phyloP scores from a whole-genome alignment of 805 yeast genomes.

The Dipodascus albidus region DNA sequence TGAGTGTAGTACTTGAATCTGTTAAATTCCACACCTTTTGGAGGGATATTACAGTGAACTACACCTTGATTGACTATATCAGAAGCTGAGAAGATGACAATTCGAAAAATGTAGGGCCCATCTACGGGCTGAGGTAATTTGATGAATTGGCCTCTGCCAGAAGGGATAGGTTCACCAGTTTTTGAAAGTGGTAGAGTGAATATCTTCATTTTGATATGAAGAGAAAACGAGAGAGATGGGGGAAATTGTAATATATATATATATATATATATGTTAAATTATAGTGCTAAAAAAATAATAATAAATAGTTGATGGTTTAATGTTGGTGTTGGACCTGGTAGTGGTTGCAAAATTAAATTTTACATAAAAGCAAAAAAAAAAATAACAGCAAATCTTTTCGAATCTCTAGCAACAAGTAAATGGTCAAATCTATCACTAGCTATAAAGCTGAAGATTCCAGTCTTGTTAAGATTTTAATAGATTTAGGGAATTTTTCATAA shows the following conservation, averaged over 20 bases:
- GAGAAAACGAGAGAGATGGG: not conserved
- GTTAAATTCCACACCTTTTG: slow-evolving; percentile 34
- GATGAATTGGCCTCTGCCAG: slow-evolving; percentile 27
- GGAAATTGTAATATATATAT: not conserved
- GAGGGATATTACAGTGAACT: slow-evolving; percentile 66
- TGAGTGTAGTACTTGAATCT: slow-evolving; percentile 45
- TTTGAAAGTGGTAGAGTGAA: slow-evolving; percentile 17
- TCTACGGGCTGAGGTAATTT: slow-evolving; percentile 28
- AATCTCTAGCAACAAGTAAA: not conserved
- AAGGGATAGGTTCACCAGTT: slow-evolving; percentile 20
- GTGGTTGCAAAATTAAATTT: not conserved
- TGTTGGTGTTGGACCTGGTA: not conserved
- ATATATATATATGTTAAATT: too few species aligned
- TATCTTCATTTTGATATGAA: not conserved
- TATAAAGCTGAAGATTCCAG: too few species aligned
- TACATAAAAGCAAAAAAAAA: too few species aligned
- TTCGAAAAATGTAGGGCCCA: slow-evolving; percentile 34
- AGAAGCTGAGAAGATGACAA: slow-evolving; percentile 67
- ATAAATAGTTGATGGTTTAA: not conserved
- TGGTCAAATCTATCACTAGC: not conserved
- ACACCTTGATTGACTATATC: slow-evolving; percentile 58
- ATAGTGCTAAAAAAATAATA: not conserved
- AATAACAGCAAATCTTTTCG: not conserved
- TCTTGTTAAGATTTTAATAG: too few species aligned
- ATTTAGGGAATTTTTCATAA: too few species aligned